A percentile compares a stretch with the other conserved stretches of the same genome.
Conservation (phyloP, 176 grass and related monocot genomes). For the Saccharum officinarum region DNA sequence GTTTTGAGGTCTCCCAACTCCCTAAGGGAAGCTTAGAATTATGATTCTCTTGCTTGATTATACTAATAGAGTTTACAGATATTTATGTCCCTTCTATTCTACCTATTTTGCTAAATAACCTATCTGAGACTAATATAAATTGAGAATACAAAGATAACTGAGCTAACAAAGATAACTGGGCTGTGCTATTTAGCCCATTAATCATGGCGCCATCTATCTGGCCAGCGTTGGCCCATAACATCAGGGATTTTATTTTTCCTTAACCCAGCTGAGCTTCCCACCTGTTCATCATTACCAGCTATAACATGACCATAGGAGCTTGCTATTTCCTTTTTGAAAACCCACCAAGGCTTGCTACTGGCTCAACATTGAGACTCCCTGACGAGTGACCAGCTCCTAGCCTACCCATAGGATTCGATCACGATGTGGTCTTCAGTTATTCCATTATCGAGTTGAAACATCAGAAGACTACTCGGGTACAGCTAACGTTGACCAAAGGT, state of each 20-base stretch:
- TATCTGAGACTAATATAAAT: too few species aligned
- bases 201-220: too few species aligned
- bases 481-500: neutral
- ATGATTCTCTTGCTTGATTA: too few species aligned
- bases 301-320: neutral
- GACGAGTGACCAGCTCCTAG: neutral
- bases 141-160: too few species aligned
- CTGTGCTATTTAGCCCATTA: too few species aligned
- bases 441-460: slow-evolving; percentile 18
- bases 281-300: slow-evolving; percentile 3
- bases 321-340: neutral
- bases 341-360: neutral
- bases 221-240: too few species aligned
- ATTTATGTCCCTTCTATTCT: too few species aligned
- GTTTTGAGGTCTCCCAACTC: too few species aligned
- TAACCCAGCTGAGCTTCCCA: neutral
- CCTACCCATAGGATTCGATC: neutral
- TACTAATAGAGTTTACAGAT: too few species aligned
- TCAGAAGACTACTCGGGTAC: neutral
- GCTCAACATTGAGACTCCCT: neutral
- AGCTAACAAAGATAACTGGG: too few species aligned
- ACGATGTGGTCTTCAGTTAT: neutral
- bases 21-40: too few species aligned
- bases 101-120: too few species aligned
- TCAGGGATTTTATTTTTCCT: neutral